These are phyloP conservation scores for Aurantiochytrium sp. DNA, from an alignment of 108 stramenopile species.

Conservation along the genomic window DNA sequence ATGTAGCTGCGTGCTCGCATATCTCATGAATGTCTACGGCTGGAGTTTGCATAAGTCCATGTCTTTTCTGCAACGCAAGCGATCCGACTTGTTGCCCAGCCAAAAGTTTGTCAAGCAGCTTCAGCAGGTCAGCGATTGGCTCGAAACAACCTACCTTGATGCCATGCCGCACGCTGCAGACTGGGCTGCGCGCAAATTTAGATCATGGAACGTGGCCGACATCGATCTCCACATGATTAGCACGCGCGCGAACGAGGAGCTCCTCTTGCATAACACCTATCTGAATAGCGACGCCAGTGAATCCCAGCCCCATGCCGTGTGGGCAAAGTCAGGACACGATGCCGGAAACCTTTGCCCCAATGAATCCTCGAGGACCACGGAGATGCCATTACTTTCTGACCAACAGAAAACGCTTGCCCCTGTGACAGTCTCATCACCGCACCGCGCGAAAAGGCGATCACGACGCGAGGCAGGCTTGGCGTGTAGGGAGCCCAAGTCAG, in stretches of 20 bases:
- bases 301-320: not conserved
- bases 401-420: too few species aligned
- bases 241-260: not conserved
- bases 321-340: not conserved
- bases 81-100: not conserved
- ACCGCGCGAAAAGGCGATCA: too few species aligned
- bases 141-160: not conserved
- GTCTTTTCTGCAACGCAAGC: constrained; percentile 16
- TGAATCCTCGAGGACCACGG: too few species aligned
- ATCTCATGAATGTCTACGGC: constrained; percentile 21
- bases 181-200: not conserved
- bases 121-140: not conserved
- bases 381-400: too few species aligned
- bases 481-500: not conserved
- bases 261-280: constrained; percentile 18
- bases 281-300: not conserved
- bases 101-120: not conserved
- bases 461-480: not conserved
- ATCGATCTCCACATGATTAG: not conserved
- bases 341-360: too few species aligned
- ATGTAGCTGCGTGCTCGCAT: not conserved
- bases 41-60: constrained; percentile 16
- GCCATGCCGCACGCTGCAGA: not conserved
- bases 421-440: too few species aligned
- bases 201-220: not conserved